A percentile compares a stretch with the other conserved stretches of the same genome.
Conservation (phyloP, 257 asterid species). For the Lycium ferocissimum region DNA sequence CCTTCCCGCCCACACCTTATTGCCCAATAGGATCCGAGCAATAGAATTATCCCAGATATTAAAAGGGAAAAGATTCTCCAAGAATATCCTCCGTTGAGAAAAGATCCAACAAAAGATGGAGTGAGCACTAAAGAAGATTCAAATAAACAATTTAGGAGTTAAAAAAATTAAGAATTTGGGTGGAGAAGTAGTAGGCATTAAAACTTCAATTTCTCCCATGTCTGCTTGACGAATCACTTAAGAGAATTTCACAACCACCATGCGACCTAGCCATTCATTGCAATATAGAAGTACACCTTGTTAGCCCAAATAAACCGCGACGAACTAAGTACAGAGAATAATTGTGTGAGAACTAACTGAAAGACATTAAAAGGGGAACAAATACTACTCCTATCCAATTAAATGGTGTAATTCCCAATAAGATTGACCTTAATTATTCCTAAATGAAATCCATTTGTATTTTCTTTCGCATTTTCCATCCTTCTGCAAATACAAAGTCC, state of each 20-base stretch:
- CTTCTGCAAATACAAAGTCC: slow-evolving; percentile 14
- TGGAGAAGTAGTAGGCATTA: not conserved
- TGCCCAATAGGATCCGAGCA: not conserved
- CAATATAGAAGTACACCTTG: not conserved
- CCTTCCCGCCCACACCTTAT: not conserved
- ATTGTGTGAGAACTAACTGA: slow-evolving; percentile 1
- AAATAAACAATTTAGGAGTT: slow-evolving; percentile 8
- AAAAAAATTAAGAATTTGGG: not conserved
- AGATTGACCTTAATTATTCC: not conserved
- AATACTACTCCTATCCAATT: not conserved
- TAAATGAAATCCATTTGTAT: slow-evolving; percentile 19
- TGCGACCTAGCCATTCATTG: not conserved
- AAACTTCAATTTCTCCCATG: slow-evolving; percentile 22
- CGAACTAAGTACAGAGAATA: not conserved
- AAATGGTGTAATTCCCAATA: slow-evolving; percentile 12
- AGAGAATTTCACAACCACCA: not conserved
- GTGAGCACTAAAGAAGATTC: slow-evolving; percentile 7
- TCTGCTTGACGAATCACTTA: not conserved
- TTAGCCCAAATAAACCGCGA: not conserved
- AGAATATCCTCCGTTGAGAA: slow-evolving; percentile 7
- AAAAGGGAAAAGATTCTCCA: not conserved
- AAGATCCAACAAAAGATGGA: slow-evolving; percentile 1
- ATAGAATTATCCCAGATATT: not conserved
- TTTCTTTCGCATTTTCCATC: slow-evolving; percentile 2
- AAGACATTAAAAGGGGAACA: not conserved